phyloP scores from a whole-genome alignment of 306 rosid genomes.

The Cicer chorassanicum region DNA sequence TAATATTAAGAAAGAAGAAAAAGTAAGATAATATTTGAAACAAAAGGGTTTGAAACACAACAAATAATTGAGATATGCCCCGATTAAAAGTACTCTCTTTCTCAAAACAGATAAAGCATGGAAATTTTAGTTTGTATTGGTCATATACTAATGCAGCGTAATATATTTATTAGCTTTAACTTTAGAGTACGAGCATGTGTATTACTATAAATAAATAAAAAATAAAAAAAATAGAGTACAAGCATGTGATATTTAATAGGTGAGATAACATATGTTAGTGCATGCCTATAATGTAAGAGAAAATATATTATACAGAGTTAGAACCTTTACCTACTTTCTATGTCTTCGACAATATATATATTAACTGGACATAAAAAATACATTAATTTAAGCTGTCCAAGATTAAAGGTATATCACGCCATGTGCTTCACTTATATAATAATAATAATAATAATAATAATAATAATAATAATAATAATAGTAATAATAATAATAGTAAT shows the following conservation, averaged over 20 bases:
- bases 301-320: slow-evolving; percentile 61
- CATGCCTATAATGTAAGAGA: slow-evolving; percentile 53
- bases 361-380: slow-evolving; percentile 35
- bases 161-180: slow-evolving; percentile 40
- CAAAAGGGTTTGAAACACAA: slow-evolving; percentile 16
- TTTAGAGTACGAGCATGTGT: slow-evolving; percentile 48
- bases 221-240: slow-evolving; percentile 18
- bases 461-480: too few relatives aligned
- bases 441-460: too few relatives aligned
- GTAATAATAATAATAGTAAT: too few relatives aligned
- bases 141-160: slow-evolving; percentile 31
- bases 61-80: slow-evolving; percentile 39
- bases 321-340: slow-evolving; percentile 50
- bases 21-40: slow-evolving; percentile 35
- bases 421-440: slow-evolving; percentile 72
- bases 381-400: slow-evolving; percentile 48
- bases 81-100: slow-evolving; percentile 34
- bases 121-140: slow-evolving; percentile 24
- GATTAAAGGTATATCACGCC: slow-evolving; percentile 63
- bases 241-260: slow-evolving; percentile 48
- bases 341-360: slow-evolving; percentile 40
- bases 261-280: slow-evolving; percentile 47
- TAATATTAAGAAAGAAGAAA: background rate
- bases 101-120: slow-evolving; percentile 29
- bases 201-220: too few relatives aligned